Percentiles rank a stretch among this genome's conserved stretches.
Conservation (phyloP, 1,284 basidiomycete genomes). For the Abortiporus biennis region DNA sequence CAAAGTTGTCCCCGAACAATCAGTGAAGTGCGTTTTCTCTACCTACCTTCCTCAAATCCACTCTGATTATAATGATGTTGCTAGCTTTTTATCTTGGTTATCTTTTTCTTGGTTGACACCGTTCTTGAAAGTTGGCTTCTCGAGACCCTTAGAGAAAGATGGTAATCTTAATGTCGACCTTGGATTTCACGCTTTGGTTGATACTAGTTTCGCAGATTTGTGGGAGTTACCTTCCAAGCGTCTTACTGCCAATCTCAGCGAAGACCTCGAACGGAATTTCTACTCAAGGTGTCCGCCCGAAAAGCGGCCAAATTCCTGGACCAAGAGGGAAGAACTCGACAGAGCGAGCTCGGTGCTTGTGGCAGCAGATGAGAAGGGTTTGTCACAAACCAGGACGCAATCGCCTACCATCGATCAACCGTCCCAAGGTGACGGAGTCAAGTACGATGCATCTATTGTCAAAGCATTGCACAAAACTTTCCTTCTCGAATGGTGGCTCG, state of each 20-base stretch:
- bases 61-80: no score
- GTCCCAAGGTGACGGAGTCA: constrained; percentile 14
- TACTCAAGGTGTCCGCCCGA: constrained; percentile 43
- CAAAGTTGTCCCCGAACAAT: constrained; percentile 74
- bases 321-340: not conserved
- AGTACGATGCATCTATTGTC: constrained; percentile 54
- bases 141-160: constrained; percentile 48
- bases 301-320: constrained; percentile 31
- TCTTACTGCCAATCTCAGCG: constrained; percentile 34
- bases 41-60: no score
- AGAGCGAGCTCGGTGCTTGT: not conserved
- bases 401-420: no score
- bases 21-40: constrained; percentile 58
- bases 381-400: no score
- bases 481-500: constrained; percentile 45
- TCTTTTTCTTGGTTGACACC: constrained; percentile 46
- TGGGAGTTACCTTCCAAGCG: constrained; percentile 40
- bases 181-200: not conserved
- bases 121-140: constrained; percentile 49
- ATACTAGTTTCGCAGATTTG: constrained; percentile 32
- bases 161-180: constrained; percentile 27
- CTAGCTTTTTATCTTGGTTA: constrained; percentile 35
- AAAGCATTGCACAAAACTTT: constrained; percentile 54
- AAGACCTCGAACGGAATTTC: constrained; percentile 39
- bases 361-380: not conserved